Percentiles rank a stretch among this genome's conserved stretches.
Evolutionary conservation across 352 stramenopile genomes (phyloP).

Genomic region (Globisporangium megalacanthum): DNA sequence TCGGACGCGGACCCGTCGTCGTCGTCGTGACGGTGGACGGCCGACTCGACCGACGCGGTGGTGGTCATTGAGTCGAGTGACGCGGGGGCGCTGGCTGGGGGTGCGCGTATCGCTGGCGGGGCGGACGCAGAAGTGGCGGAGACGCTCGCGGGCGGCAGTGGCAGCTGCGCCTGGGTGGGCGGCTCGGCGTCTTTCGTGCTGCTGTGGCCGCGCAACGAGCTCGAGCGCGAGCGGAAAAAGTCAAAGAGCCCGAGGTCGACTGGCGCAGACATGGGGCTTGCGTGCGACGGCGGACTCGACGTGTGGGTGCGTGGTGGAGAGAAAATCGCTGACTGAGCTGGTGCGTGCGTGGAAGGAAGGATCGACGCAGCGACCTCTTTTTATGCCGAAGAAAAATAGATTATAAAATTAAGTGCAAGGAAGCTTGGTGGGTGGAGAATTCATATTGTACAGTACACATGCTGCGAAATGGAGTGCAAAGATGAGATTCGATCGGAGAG

Average conservation of each 20-base stretch:
- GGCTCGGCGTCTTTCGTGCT: conserved; percentile 16
- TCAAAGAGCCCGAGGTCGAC: conserved; percentile 65
- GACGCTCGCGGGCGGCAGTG: not conserved
- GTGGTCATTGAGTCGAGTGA: conserved; percentile 35
- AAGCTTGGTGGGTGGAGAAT: too few relatives aligned
- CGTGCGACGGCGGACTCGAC: not conserved
- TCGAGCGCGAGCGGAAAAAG: conserved; percentile 67
- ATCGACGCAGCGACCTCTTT: too few relatives aligned
- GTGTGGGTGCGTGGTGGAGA: too few relatives aligned
- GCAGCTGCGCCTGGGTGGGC: not conserved
- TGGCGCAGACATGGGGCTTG: not conserved
- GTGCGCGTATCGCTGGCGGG: not conserved
- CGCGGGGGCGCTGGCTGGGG: conserved; percentile 1
- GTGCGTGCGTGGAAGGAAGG: not conserved
- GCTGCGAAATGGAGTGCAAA: too few relatives aligned
- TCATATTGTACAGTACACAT: too few relatives aligned
- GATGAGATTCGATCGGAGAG: too few relatives aligned
- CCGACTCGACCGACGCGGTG: conserved; percentile 32
- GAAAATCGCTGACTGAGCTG: not conserved
- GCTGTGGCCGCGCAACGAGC: conserved; percentile 24
- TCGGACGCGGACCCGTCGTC: not conserved
- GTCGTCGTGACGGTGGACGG: conserved; percentile 12
- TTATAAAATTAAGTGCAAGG: too few relatives aligned
- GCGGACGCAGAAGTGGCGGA: not conserved
- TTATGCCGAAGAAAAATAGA: too few relatives aligned